Evolutionary conservation across 306 rosid species (phyloP), one percentile per base, ranked within the genome.

Genomic region (Sophora flavescens): DNA sequence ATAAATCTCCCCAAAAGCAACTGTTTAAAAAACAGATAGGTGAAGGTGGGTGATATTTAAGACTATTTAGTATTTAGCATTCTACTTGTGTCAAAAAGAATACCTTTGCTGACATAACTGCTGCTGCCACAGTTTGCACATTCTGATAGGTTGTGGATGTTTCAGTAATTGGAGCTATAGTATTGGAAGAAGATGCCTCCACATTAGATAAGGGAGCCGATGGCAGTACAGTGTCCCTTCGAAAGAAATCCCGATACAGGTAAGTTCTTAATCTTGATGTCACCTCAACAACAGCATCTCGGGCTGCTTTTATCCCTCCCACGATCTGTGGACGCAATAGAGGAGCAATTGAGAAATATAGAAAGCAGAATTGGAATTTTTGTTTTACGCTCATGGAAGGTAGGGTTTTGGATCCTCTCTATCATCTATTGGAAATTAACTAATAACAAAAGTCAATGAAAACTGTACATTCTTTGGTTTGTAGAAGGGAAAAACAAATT

Each of bases 281-380:
- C 87, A 96, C 84, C 88, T 96, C 99, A 30, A 96, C 90, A 79
- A 96, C 87, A 69, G 97, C 99, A 63, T 91, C 87, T 75, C 99
- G 87, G 38, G 99, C 98, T 33, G 89, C 96, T 86, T 91, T 87
- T 75, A 96, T 96, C 83, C 91, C 99, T 52, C 97, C 99, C 26
- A 92, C 85, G 76, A 96, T 96, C 99, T 96, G 88, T 44, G 67
- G 38, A 66, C 61, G 32, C 83, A 75, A 82, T 50, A 67, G 39
- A 70, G 36, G 62, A 51, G 16, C 60, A 51, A 42, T 42, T 77
- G 56, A 82, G 79, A 74, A 65, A 76, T 47, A 44, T 22, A 67
- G 12, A 76, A 80, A 67, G 80, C 62, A 62, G 10, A 71, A 65
- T 38, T 75, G 44, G 47, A 65, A 58, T 59, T 71, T 82, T 75